These are phyloP conservation scores for Podila epicladia DNA, from an alignment of 192 early-diverging fungal genomes.

Conservation along the genomic window DNA sequence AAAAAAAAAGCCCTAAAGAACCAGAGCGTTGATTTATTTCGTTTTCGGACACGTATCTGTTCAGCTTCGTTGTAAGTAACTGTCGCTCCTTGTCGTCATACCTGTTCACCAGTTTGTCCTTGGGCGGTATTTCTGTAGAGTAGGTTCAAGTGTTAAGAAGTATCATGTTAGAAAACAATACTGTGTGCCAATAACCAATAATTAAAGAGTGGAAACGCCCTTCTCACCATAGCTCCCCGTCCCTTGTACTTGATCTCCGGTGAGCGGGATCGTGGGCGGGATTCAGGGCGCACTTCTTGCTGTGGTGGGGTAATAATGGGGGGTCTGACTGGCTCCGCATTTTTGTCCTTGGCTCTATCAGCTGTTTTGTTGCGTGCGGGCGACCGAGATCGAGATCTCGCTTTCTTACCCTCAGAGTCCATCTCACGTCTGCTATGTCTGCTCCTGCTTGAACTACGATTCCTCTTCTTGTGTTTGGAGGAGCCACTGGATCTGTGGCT, in stretches of 20 bases:
- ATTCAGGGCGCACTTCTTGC: conserved; percentile 3
- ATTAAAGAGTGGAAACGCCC: background rate
- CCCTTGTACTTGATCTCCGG: conserved; percentile 64
- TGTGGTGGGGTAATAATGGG: conserved; percentile 8
- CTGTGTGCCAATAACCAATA: background rate
- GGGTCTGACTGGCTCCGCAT: conserved; percentile 28
- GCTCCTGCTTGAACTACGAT: conserved; percentile 3
- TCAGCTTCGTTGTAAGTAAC: no score
- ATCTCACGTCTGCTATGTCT: background rate
- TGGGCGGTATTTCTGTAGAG: background rate
- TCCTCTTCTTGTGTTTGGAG: conserved; percentile 10
- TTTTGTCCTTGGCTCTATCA: conserved; percentile 19
- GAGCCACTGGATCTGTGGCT: conserved; percentile 1
- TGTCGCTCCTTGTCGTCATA: background rate
- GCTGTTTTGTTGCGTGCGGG: conserved; percentile 2
- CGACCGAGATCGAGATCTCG: background rate
- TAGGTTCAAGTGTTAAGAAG: background rate
- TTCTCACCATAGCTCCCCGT: conserved; percentile 60
- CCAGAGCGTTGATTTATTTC: background rate
- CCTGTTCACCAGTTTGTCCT: conserved; percentile 1
- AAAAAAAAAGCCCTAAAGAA: background rate
- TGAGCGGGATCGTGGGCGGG: conserved; percentile 26
- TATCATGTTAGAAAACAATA: background rate
- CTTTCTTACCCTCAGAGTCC: background rate
- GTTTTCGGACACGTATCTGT: background rate